Conservation (phyloP, 2,329 filamentous ascomycete genomes). For the Pleoardoris graminearum region DNA sequence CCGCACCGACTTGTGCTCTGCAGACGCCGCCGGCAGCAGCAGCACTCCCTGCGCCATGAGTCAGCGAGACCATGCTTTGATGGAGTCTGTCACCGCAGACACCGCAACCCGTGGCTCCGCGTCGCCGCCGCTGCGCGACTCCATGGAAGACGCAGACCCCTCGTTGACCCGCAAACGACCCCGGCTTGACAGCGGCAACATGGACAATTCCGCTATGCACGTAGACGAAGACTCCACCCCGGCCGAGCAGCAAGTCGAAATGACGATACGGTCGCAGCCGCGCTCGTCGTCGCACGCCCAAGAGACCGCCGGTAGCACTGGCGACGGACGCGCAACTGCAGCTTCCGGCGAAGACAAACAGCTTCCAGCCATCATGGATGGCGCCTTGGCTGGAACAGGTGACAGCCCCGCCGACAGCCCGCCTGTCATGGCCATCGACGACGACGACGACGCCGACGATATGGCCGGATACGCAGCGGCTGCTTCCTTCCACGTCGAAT, state of each 20-base stretch:
- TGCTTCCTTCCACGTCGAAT: conserved; percentile 20
- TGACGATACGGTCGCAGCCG: conserved; percentile 46
- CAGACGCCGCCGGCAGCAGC: conserved; percentile 18
- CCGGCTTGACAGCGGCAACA: conserved; percentile 45
- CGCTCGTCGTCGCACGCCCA: conserved; percentile 30
- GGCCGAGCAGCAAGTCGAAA: conserved; percentile 40
- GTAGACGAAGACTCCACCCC: conserved; percentile 22
- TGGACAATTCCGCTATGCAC: conserved; percentile 36
- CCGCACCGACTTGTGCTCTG: conserved; percentile 21
- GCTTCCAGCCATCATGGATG: conserved; percentile 17
- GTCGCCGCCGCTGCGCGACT: conserved; percentile 47
- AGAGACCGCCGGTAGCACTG: conserved; percentile 17
- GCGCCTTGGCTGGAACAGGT: conserved; percentile 14
- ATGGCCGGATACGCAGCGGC: conserved; percentile 22
- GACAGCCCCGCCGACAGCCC: conserved; percentile 28
- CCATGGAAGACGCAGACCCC: conserved; percentile 50
- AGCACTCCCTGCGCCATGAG: conserved; percentile 36
- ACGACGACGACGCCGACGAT: conserved; percentile 42
- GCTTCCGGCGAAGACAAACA: conserved; percentile 12
- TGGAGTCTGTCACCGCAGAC: conserved; percentile 40
- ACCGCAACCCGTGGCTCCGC: conserved; percentile 37
- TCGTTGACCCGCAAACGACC: conserved; percentile 53
- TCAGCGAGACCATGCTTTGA: conserved; percentile 37
- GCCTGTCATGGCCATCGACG: conserved; percentile 46
- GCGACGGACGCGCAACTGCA: conserved; percentile 11